Evolutionary conservation across 495 filamentous ascomycete genomes (phyloP).

Genomic region (Penicilliopsis zonata): DNA sequence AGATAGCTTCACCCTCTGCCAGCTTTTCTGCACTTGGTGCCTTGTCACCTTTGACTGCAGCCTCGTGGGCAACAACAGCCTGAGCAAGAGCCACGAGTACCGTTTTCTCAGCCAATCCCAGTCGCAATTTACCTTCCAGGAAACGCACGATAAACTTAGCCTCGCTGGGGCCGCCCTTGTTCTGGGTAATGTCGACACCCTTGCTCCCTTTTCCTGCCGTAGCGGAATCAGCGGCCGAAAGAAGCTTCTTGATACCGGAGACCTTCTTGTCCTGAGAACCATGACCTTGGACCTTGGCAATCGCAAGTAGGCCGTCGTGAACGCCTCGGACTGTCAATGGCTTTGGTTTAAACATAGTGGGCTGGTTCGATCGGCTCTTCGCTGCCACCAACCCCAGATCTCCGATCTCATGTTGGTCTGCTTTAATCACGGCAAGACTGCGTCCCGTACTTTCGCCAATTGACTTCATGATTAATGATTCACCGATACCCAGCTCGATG

Average conservation of each 20-base stretch:
- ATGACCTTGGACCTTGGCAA: slow-evolving; percentile 77
- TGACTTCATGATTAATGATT: slow-evolving; percentile 96
- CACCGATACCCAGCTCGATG: slow-evolving; percentile 91
- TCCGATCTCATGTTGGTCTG: slow-evolving; percentile 90
- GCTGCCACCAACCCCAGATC: slow-evolving; percentile 91
- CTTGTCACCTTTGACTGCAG: slow-evolving; percentile 50
- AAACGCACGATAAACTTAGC: slow-evolving; percentile 89
- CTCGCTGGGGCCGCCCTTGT: slow-evolving; percentile 90
- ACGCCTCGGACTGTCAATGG: slow-evolving; percentile 77
- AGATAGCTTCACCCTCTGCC: slow-evolving; percentile 66
- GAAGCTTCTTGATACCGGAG: slow-evolving; percentile 84
- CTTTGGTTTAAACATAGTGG: slow-evolving; percentile 96
- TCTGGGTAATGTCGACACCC: slow-evolving; percentile 73
- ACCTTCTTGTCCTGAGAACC: slow-evolving; percentile 86
- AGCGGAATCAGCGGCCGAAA: slow-evolving; percentile 71
- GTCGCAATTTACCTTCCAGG: slow-evolving; percentile 82
- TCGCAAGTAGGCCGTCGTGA: slow-evolving; percentile 75
- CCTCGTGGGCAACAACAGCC: slow-evolving; percentile 74
- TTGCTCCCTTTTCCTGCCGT: slow-evolving; percentile 53
- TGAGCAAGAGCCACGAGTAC: slow-evolving; percentile 82
- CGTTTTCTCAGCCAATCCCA: slow-evolving; percentile 86
- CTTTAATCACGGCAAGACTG: slow-evolving; percentile 74
- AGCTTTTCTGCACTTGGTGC: slow-evolving; percentile 61
- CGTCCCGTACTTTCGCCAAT: slow-evolving; percentile 91
- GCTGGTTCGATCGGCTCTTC: slow-evolving; percentile 85